A percentile compares a stretch with the other conserved stretches of the same genome.
phyloP scores from a whole-genome alignment of 2,329 filamentous ascomycete species.

The Colletotrichum truncatum region DNA sequence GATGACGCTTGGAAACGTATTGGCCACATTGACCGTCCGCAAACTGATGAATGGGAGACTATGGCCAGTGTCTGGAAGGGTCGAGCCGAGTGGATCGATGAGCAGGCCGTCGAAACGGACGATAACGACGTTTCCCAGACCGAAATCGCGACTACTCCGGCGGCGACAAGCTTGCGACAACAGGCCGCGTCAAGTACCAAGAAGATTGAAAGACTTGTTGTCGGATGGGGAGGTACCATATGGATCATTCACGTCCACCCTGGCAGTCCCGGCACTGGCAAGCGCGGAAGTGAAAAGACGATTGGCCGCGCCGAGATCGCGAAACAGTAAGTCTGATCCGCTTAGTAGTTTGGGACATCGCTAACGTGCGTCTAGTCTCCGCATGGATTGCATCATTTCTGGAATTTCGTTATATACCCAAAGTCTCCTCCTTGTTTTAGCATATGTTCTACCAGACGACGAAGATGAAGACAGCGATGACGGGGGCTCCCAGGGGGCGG shows the following conservation, averaged over 20 bases:
- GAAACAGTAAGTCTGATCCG: slow-evolving; percentile 76
- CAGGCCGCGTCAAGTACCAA: slow-evolving; percentile 57
- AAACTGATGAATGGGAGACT: slow-evolving; percentile 89
- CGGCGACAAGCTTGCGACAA: slow-evolving; percentile 57
- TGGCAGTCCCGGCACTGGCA: slow-evolving; percentile 73
- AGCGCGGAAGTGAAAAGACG: slow-evolving; percentile 73
- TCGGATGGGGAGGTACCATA: slow-evolving; percentile 95
- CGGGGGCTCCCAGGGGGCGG: slow-evolving; percentile 36
- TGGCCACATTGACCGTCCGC: slow-evolving; percentile 89
- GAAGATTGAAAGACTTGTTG: slow-evolving; percentile 79
- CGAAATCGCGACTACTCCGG: slow-evolving; percentile 50
- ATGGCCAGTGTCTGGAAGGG: slow-evolving; percentile 98
- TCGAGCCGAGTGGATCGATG: slow-evolving; percentile 91
- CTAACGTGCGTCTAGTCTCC: slow-evolving; percentile 68
- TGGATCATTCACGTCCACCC: slow-evolving; percentile 95
- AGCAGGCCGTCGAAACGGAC: slow-evolving; percentile 79
- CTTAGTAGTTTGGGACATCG: not conserved
- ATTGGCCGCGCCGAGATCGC: slow-evolving; percentile 88
- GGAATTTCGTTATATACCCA: slow-evolving; percentile 97
- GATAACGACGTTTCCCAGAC: slow-evolving; percentile 58
- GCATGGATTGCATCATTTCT: slow-evolving; percentile 97
- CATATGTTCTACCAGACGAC: slow-evolving; percentile 82
- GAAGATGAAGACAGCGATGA: slow-evolving; percentile 65
- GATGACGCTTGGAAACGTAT: slow-evolving; percentile 95
- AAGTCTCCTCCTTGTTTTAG: slow-evolving; percentile 88